Evolutionary conservation across 2,329 filamentous ascomycete species (phyloP), one percentile per base, ranked within the genome.

Genomic region (Coleophoma crateriformis): DNA sequence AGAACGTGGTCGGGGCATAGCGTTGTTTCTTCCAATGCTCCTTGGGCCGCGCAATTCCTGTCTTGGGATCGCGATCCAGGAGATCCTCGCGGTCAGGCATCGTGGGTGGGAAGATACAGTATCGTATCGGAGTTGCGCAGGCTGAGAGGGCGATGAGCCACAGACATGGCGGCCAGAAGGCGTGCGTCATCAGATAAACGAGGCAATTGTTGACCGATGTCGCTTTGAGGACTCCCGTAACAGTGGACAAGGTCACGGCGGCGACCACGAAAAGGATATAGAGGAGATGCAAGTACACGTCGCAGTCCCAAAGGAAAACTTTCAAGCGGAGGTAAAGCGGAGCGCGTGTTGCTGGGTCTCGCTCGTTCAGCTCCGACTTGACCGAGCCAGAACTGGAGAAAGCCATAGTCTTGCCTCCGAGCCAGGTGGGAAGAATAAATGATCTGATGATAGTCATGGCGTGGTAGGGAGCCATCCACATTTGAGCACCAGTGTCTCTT

Each of bases 401-500:
- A 17, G 76, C 78, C 61, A 78, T 74, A 0, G 73, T 64, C 59
- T 79, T 71, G 17, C 79, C 81, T 14, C 81, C 81, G 14, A 84
- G 73, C 79, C 79, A 82, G 7, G 61, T 72, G 22, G 79, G 79
- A 3, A 83, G 68, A 13, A 82, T 56, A 58, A 83, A 83, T 1
- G 78, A 73, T 3, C 78, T 77, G 46, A 82, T 64, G 48, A 83
- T 74, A 57, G 75, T 78, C 11, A 81, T 68, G 0, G 78, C 76
- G 52, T 81, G 78, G 63, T 81, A 84, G 0, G 79, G 79, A 7
- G 79, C 73, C 79, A 83, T 83, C 79, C 80, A 84, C 27, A 83
- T 68, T 62, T 81, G 76, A 54, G 77, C 76, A 4, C 77, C 70
- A 2, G 73, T 71, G 37, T 77, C 77, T 48, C 79, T 71, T 62